Base-by-base conservation (phyloP, 768 basidiomycete species). In the Termitomyces sp. region DNA sequence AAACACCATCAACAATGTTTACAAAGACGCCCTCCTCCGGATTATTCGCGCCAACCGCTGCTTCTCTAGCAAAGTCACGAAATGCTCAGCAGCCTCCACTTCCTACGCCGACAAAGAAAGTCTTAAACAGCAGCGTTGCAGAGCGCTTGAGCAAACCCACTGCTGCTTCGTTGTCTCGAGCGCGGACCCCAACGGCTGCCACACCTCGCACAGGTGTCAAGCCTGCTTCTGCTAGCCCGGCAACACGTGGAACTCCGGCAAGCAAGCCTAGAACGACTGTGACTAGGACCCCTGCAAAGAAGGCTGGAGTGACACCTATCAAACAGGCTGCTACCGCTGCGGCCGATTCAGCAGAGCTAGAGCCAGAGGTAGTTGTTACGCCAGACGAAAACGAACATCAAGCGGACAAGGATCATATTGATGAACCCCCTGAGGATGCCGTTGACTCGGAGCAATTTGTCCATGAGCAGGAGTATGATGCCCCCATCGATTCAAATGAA, bases 131-230 rank as follows among this genome's bases (percentile, higher is more conserved):
- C 55, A 79, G 72, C 45, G 76, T 76, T 0, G 75, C 85, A 11
- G 86, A 88, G 54, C 78, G 90, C 48, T 73, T 91, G 40, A 89
- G 82, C 68, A 89, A 89, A 68, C 90, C 89, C n/a, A 91, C 90
- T 1, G 88, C 89, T 10, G 86, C 89, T 25, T 89, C 88, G 1
- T 64, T 88, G 54, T 83, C 83, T 22, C 86, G 82, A 64, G 81
- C 80, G 20, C 79, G 84, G 16, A 65, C 64, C 4, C 66, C 72
- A 9, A 58, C 73, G 11, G 13, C 54, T 29, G 55, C 67, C 10
- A 65, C 72, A 43, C 61, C 72, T 20, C 64, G 70, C 32, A 48
- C 69, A 32, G 50, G 53, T 48, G 38, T 31, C 7, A 72, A 70
- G 50, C 57, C 68, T 11, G 50, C 62, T 29, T 63, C 70, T 33